Percentiles rank a stretch among this genome's conserved stretches.
Evolutionary conservation across 2,329 filamentous ascomycete species (phyloP).

Genomic region (Capronia coronata): DNA sequence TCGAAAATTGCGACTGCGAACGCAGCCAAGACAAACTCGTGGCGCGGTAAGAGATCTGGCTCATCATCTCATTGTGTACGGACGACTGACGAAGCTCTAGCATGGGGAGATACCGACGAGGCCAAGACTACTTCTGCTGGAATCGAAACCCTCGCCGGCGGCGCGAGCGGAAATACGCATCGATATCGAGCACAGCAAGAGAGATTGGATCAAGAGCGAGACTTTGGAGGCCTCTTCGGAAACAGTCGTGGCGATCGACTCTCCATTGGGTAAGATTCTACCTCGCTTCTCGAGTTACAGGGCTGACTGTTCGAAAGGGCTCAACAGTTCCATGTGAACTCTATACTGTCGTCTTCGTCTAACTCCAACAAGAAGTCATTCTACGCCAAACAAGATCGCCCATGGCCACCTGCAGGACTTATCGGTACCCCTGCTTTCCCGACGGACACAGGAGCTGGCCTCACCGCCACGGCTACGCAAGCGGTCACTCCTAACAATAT

Average conservation of each 20-base stretch:
- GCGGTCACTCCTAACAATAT: background rate
- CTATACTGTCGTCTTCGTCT: too few relatives aligned
- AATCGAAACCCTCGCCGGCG: background rate
- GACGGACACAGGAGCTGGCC: background rate
- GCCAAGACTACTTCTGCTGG: conserved; percentile 1
- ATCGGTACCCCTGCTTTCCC: conserved; percentile 1
- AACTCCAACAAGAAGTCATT: background rate
- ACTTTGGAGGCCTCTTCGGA: background rate
- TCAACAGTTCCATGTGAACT: background rate
- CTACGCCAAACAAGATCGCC: background rate
- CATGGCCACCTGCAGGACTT: conserved; percentile 16
- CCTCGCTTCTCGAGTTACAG: background rate
- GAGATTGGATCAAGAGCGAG: conserved; percentile 1
- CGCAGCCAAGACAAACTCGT: conserved; percentile 28
- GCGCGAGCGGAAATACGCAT: conserved; percentile 20
- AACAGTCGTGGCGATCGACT: background rate
- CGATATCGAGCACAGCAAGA: conserved; percentile 6
- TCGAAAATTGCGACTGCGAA: conserved; percentile 30
- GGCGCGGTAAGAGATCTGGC: conserved; percentile 33
- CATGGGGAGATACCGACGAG: conserved; percentile 3
- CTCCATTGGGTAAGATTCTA: background rate
- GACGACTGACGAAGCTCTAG: conserved; percentile 9
- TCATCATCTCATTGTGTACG: background rate
- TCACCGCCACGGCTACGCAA: background rate
- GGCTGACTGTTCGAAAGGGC: background rate